A percentile compares a stretch with the other conserved stretches of the same genome.
These are phyloP conservation scores for Auricularia heimuer DNA, from an alignment of 768 basidiomycete species.

Conservation along the genomic window DNA sequence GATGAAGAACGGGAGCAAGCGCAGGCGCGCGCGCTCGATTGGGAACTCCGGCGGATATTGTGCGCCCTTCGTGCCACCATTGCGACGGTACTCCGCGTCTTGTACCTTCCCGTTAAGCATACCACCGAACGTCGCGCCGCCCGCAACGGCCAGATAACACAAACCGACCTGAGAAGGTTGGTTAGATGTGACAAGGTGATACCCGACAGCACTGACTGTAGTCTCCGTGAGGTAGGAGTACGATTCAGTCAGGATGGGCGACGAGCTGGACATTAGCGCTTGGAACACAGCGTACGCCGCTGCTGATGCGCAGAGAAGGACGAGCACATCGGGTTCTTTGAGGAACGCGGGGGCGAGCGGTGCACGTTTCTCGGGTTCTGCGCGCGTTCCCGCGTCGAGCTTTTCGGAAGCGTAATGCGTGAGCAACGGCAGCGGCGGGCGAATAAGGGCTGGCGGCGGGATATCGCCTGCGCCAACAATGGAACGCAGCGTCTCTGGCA, in stretches of 20 bases:
- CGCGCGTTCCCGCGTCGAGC: not conserved
- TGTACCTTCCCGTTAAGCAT: slow-evolving; percentile 48
- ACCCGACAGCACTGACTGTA: not conserved
- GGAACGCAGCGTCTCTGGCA: slow-evolving; percentile 35
- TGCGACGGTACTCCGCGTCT: slow-evolving; percentile 52
- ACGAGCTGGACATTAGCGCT: slow-evolving; percentile 48
- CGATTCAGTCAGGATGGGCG: slow-evolving; percentile 44
- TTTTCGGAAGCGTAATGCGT: slow-evolving; percentile 5
- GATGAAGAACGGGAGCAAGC: slow-evolving; percentile 13
- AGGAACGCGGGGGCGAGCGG: slow-evolving; percentile 28
- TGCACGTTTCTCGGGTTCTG: not conserved
- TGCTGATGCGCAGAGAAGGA: slow-evolving; percentile 45
- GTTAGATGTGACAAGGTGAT: not conserved
- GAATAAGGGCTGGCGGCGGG: slow-evolving; percentile 20
- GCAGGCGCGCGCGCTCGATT: slow-evolving; percentile 21
- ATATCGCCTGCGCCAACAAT: slow-evolving; percentile 38
- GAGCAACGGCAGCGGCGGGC: slow-evolving; percentile 23
- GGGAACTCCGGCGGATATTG: slow-evolving; percentile 15
- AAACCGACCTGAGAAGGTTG: slow-evolving; percentile 42
- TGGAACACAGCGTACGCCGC: slow-evolving; percentile 48
- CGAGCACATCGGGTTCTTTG: slow-evolving; percentile 43
- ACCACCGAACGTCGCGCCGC: slow-evolving; percentile 57
- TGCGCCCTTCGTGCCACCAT: slow-evolving; percentile 19
- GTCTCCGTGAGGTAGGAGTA: slow-evolving; percentile 59
- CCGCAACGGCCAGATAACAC: slow-evolving; percentile 68